Percentiles rank a stretch among this genome's conserved stretches.
phyloP scores from a whole-genome alignment of 345 rosid genomes.

The Lagerstroemia speciosa region DNA sequence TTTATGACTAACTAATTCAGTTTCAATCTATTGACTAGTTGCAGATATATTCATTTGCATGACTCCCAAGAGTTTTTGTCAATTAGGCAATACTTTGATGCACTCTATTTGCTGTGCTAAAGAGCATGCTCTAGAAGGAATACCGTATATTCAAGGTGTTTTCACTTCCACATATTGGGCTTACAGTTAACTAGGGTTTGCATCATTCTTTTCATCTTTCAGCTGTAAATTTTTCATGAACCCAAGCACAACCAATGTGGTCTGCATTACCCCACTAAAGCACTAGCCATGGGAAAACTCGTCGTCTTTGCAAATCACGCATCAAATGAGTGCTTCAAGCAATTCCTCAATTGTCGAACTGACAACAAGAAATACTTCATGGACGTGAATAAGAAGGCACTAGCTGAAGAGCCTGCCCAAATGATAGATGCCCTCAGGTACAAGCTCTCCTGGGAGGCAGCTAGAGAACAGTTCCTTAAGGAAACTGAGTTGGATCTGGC shows the following conservation, averaged over 20 bases:
- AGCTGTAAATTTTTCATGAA: slow-evolving; percentile 88
- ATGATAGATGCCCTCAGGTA: slow-evolving; percentile 56
- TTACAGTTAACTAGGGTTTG: no score
- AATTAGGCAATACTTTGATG: background rate
- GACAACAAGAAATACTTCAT: slow-evolving; percentile 43
- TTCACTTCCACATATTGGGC: background rate
- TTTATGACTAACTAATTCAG: no score
- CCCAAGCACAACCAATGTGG: slow-evolving; percentile 95
- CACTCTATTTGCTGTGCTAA: no score
- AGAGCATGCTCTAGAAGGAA: no score
- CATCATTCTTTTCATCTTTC: slow-evolving; percentile 14
- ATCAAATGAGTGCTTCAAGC: slow-evolving; percentile 58
- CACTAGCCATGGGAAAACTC: slow-evolving; percentile 86
- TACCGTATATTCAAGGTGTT: no score
- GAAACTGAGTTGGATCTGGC: slow-evolving; percentile 36
- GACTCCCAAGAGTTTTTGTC: no score
- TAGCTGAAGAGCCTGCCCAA: slow-evolving; percentile 56
- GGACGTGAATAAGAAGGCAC: slow-evolving; percentile 46
- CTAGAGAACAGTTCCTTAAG: slow-evolving; percentile 65
- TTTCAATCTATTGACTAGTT: no score
- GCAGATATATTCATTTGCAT: no score
- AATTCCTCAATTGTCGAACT: slow-evolving; percentile 63
- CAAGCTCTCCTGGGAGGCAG: slow-evolving; percentile 85
- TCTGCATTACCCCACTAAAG: slow-evolving; percentile 96
- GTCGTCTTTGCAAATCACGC: slow-evolving; percentile 53